Evolutionary conservation across 2,329 filamentous ascomycete genomes (phyloP).

Genomic region (Trichocomaceae sp.): DNA sequence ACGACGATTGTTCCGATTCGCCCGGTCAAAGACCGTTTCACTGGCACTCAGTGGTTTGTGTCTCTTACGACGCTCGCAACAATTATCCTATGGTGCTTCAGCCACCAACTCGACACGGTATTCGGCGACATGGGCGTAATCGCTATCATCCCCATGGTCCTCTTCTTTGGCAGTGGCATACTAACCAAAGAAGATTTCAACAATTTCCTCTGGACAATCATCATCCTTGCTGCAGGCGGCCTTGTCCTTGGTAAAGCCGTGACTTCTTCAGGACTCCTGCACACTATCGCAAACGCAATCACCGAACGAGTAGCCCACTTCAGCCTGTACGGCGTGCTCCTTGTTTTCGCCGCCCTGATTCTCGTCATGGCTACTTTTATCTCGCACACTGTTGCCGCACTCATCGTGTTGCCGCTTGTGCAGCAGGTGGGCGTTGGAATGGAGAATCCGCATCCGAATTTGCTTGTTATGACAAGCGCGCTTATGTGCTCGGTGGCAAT

Average conservation of each 20-base stretch:
- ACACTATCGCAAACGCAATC: slow-evolving; percentile 76
- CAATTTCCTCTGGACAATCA: slow-evolving; percentile 99
- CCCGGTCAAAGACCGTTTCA: slow-evolving; percentile 80
- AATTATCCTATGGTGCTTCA: slow-evolving; percentile 86
- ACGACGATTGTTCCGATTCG: slow-evolving; percentile 89
- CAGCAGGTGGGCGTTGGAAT: slow-evolving; percentile 77
- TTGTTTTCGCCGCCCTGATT: slow-evolving; percentile 79
- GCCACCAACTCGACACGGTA: slow-evolving; percentile 74
- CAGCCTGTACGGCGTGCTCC: slow-evolving; percentile 75
- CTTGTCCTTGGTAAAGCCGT: slow-evolving; percentile 90
- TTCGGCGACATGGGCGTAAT: slow-evolving; percentile 99
- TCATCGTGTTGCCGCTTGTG: slow-evolving; percentile 90
- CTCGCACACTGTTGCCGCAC: slow-evolving; percentile 88
- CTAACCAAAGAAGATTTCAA: slow-evolving; percentile 99
- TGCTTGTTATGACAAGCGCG: slow-evolving; percentile 90
- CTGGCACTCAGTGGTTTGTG: slow-evolving; percentile 89
- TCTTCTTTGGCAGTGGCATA: slow-evolving; percentile 95
- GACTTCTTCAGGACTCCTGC: slow-evolving; percentile 82
- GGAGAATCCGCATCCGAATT: slow-evolving; percentile 84
- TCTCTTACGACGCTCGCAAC: slow-evolving; percentile 73
- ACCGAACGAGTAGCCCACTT: slow-evolving; percentile 67
- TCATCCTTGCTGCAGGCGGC: slow-evolving; percentile 92
- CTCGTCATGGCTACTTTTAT: slow-evolving; percentile 95
- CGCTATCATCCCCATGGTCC: slow-evolving; percentile 87
- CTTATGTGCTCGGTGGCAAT: slow-evolving; percentile 98